These are phyloP conservation scores for Tetrastigma voinierianum DNA, from an alignment of 164 flowering plant genomes.

Conservation along the genomic window DNA sequence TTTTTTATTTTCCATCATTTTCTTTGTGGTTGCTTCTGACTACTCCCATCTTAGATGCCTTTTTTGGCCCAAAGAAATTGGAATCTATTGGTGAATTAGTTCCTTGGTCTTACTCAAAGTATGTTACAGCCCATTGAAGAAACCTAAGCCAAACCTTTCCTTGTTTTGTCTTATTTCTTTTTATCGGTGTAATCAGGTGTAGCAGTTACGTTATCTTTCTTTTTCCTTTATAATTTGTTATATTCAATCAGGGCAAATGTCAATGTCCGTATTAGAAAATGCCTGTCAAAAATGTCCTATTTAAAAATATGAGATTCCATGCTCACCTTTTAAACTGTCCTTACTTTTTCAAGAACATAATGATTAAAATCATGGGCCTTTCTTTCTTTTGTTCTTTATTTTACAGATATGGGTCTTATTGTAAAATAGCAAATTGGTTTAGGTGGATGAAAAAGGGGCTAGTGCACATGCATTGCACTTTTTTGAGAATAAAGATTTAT, in stretches of 20 bases:
- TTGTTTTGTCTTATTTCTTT: conserved; percentile 1
- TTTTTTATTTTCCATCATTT: background rate
- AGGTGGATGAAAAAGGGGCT: conserved; percentile 15
- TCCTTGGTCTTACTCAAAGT: conserved; percentile 1
- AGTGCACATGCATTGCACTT: conserved; percentile 29
- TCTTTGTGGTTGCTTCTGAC: conserved; percentile 9
- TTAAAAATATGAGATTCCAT: conserved; percentile 18
- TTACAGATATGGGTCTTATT: background rate
- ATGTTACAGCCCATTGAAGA: conserved; percentile 11
- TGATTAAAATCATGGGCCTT: conserved; percentile 25
- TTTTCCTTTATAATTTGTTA: background rate
- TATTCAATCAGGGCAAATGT: conserved; percentile 7
- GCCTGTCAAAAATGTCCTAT: background rate
- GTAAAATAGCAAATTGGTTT: conserved; percentile 4
- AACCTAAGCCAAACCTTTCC: conserved; percentile 9
- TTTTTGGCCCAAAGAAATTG: background rate
- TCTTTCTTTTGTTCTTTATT: conserved; percentile 4
- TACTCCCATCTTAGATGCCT: conserved; percentile 9
- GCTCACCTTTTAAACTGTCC: conserved; percentile 19
- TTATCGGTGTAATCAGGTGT: background rate
- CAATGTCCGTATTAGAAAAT: conserved; percentile 14
- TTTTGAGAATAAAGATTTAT: conserved; percentile 3
- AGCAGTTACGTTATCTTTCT: conserved; percentile 17
- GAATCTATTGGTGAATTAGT: background rate
- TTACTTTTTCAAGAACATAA: conserved; percentile 13